These are phyloP conservation scores for Otatea glauca DNA, from an alignment of 176 grass and related monocot genomes.

Conservation along the genomic window DNA sequence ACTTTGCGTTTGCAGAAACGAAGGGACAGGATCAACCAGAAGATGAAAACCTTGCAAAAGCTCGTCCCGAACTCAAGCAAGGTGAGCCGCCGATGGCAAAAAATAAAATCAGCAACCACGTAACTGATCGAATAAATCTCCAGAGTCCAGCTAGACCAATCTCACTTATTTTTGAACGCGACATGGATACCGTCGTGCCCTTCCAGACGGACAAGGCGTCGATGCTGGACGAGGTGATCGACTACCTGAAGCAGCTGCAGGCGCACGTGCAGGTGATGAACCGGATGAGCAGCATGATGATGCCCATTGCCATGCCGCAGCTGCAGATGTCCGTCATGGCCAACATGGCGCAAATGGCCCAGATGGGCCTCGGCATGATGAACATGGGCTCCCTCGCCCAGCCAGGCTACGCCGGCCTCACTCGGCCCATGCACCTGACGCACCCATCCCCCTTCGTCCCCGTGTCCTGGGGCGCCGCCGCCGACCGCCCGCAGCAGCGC, in stretches of 20 bases:
- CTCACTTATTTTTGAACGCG: background rate
- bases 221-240: constrained; percentile 97
- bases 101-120: background rate
- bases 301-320: constrained; percentile 81
- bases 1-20: constrained; percentile 74
- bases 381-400: constrained; percentile 52
- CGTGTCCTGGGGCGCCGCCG: constrained; percentile 38
- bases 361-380: constrained; percentile 78
- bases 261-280: constrained; percentile 80
- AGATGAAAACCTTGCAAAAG: constrained; percentile 89
- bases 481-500: constrained; percentile 41
- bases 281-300: constrained; percentile 83
- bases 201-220: constrained; percentile 91
- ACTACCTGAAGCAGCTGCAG: constrained; percentile 95
- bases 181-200: background rate
- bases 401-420: constrained; percentile 50
- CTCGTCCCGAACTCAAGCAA: constrained; percentile 96
- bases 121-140: background rate
- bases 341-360: constrained; percentile 80
- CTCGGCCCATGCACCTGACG: constrained; percentile 54
- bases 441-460: constrained; percentile 52
- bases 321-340: constrained; percentile 82
- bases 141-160: too few species aligned
- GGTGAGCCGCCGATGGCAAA: constrained; percentile 40
- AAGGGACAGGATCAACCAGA: constrained; percentile 94